phyloP scores from a whole-genome alignment of 495 filamentous ascomycete species.

The Hypomontagnella monticulosa region DNA sequence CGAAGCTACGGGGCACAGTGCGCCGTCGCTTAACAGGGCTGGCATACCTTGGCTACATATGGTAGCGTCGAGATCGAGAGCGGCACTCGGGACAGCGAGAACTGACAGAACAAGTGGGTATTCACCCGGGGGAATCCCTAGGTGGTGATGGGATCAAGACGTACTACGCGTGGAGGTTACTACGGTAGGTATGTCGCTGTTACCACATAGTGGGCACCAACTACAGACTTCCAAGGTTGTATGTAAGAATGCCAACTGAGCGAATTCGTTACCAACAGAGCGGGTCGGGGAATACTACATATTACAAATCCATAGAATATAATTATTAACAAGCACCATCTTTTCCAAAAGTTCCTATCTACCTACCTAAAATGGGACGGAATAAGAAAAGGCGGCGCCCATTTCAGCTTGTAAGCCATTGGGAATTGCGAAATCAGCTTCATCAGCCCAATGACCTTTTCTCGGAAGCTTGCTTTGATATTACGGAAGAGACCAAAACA shows the following conservation, averaged over 20 bases:
- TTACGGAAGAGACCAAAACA: conserved; percentile 11
- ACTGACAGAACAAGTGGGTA: conserved; percentile 42
- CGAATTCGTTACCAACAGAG: conserved; percentile 34
- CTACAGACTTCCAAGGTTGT: too few relatives aligned
- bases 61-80: conserved; percentile 35
- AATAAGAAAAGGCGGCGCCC: conserved; percentile 14
- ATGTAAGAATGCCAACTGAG: too few relatives aligned
- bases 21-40: conserved; percentile 25
- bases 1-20: conserved; percentile 1
- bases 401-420: conserved; percentile 7
- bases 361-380: conserved; percentile 34
- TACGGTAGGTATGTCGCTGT: conserved; percentile 2
- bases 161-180: conserved; percentile 11
- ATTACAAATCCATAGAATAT: conserved; percentile 4
- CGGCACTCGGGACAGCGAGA: conserved; percentile 25
- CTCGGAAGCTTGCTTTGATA: conserved; percentile 22
- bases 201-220: conserved; percentile 15
- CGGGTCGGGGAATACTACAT: conserved; percentile 30
- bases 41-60: conserved; percentile 9
- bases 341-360: neutral
- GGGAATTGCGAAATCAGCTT: conserved; percentile 4
- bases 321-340: conserved; percentile 1
- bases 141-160: conserved; percentile 14
- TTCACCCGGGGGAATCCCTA: conserved; percentile 7
- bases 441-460: conserved; percentile 15